Evolutionary conservation across 768 basidiomycete species (phyloP), one percentile per base, ranked within the genome.

Genomic region (Polyporus arcularius): DNA sequence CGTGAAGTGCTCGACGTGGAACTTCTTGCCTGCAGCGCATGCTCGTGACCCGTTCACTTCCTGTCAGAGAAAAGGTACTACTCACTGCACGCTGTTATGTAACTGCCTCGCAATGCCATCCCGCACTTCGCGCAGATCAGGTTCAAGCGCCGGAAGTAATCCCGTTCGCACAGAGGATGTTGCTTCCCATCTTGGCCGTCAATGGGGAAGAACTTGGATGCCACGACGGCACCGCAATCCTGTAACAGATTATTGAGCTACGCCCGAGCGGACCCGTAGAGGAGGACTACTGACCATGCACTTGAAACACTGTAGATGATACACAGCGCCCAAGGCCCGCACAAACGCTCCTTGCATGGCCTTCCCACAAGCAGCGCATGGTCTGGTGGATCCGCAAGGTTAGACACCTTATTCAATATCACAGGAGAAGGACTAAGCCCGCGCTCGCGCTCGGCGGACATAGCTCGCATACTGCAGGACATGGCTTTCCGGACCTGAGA

Each of bases 61-160:
- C 4, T 52, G 46, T 21, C 35, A 52, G 58, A 21, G 50, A n/a
- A 43, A 46, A 49, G 39, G 38, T 49, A 55, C 31, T 28, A 84
- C 89, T 75, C 71, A 98, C 96, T 96, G 82, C 97, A 97, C 45
- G 97, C 97, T 45, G 97, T 99, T 79, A 99, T 98, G 70, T 99
- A 99, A 76, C 94, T 97, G 55, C 95, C 96, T 70, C 97, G 82
- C 61, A 99, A 76, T 42, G 97, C 97, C 80, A 89, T 86, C 45
- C 90, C 89, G 75, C 97, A 99, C 76, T 97, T 96, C 49, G 89
- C 92, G 73, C 97, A 99, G 63, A 99, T 95, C 69, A 99, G 84
- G 75, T 94, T 94, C 55, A 99, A 82, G 57, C 97, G 85, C 66
- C 94, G 86, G 76, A 99, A 99, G 76, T 98, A 99, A 73, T 99